Evolutionary conservation across 768 basidiomycete genomes (phyloP).

Genomic region (Suillus clintonianus): DNA sequence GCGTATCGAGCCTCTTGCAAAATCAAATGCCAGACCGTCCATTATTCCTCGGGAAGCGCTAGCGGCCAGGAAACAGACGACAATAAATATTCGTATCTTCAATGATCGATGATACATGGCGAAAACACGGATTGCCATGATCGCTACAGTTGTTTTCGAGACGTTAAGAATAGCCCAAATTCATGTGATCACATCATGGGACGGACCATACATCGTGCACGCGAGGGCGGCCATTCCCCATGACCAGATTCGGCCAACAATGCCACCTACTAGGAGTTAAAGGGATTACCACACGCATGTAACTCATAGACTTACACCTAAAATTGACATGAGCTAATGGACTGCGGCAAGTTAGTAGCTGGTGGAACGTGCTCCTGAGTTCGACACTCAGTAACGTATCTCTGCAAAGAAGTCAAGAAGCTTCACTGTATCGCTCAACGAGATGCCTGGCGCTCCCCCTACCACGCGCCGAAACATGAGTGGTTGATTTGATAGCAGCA

Average conservation of each 20-base stretch:
- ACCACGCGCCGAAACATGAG: background rate
- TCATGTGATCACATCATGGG: background rate
- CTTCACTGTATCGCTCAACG: background rate
- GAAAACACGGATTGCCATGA: conserved; percentile 1
- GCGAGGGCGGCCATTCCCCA: background rate
- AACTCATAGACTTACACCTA: background rate
- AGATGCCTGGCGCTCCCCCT: background rate
- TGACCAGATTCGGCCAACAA: background rate
- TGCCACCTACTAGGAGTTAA: background rate
- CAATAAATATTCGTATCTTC: background rate
- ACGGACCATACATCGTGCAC: background rate
- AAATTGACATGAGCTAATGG: background rate
- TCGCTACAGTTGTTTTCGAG: background rate
- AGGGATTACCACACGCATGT: too few species aligned
- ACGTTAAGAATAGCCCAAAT: background rate
- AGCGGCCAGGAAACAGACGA: background rate
- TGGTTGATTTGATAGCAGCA: background rate
- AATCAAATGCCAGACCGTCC: background rate
- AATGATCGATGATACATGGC: background rate
- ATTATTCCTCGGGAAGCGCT: background rate
- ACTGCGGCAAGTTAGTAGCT: background rate
- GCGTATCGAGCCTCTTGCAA: background rate
- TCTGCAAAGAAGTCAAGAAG: background rate
- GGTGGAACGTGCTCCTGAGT: background rate
- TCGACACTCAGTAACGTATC: background rate